Evolutionary conservation across 192 early-diverging fungal genomes (phyloP).

Genomic region (Coemansia sp.): DNA sequence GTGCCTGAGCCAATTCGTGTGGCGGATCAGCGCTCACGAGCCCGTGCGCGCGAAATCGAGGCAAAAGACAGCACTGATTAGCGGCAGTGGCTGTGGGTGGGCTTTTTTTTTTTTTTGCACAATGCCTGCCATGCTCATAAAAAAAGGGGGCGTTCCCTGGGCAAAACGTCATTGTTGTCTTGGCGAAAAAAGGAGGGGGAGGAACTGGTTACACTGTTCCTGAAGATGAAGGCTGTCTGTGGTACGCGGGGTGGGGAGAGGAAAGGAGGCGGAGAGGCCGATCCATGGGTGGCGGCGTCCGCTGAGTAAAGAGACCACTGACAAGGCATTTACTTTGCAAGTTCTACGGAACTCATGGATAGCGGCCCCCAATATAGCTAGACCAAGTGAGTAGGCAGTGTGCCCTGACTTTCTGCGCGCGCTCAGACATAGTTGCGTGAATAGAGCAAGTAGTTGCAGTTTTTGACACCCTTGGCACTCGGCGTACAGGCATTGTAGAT

Average conservation of each 20-base stretch:
- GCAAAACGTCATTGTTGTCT: conserved; percentile 2
- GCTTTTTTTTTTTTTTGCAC: neutral
- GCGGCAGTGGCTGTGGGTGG: conserved; percentile 1
- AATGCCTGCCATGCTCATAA: neutral
- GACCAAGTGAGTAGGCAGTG: neutral
- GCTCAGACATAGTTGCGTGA: neutral
- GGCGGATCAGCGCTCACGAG: conserved; percentile 67
- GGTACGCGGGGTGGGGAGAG: neutral
- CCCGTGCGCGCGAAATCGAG: conserved; percentile 28
- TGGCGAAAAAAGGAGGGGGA: neutral
- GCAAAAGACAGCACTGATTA: neutral
- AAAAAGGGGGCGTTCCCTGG: neutral
- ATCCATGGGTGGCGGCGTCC: conserved; percentile 1
- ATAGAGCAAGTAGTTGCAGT: neutral
- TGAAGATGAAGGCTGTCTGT: neutral
- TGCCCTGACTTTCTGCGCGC: neutral
- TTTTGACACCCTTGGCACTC: conserved; percentile 8
- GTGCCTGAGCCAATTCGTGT: conserved; percentile 89
- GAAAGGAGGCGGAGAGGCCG: conserved; percentile 3
- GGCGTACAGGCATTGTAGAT: neutral
- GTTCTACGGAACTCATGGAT: conserved; percentile 6
- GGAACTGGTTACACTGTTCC: neutral
- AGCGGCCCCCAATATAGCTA: neutral
- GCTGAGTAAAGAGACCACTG: neutral
- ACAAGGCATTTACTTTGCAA: neutral